These are phyloP conservation scores for Botrytis hyacinthi DNA, from an alignment of 2,329 filamentous ascomycete genomes.

Conservation along the genomic window DNA sequence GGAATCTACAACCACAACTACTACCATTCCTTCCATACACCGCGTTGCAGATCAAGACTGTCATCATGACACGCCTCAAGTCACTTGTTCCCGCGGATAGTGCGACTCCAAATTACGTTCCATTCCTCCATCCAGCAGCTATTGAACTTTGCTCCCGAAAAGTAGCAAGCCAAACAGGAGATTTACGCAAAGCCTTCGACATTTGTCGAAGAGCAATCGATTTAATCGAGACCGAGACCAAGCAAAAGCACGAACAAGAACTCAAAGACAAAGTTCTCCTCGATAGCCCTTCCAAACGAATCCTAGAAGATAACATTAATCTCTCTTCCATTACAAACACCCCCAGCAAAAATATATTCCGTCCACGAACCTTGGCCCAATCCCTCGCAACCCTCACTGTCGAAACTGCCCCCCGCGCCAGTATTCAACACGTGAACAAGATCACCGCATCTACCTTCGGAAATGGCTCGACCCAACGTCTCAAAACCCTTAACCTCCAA, in stretches of 20 bases:
- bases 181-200: constrained; percentile 92
- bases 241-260: constrained; percentile 66
- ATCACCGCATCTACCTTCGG: constrained; percentile 87
- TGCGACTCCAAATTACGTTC: constrained; percentile 60
- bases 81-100: constrained; percentile 62
- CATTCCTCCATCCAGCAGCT: constrained; percentile 90
- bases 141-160: constrained; percentile 94
- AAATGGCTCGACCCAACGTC: constrained; percentile 79
- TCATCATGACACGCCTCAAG: constrained; percentile 80
- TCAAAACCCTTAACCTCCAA: constrained; percentile 87
- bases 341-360: constrained; percentile 39
- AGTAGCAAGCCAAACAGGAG: constrained; percentile 89
- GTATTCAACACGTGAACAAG: constrained; percentile 86
- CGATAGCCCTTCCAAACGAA: constrained; percentile 69
- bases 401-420: constrained; percentile 81
- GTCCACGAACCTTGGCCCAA: constrained; percentile 46
- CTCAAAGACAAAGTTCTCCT: constrained; percentile 54
- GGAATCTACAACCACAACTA: constrained; percentile 84
- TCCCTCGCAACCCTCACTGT: constrained; percentile 60
- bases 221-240: constrained; percentile 80
- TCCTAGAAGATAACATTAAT: constrained; percentile 80
- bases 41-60: constrained; percentile 78
- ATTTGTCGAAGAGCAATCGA: constrained; percentile 89
- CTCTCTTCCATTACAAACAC: constrained; percentile 53
- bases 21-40: constrained; percentile 93